Evolutionary conservation across 202 grass and related monocot genomes (phyloP), one percentile per base, ranked within the genome.

Genomic region (Cymbopogon flexuosus): DNA sequence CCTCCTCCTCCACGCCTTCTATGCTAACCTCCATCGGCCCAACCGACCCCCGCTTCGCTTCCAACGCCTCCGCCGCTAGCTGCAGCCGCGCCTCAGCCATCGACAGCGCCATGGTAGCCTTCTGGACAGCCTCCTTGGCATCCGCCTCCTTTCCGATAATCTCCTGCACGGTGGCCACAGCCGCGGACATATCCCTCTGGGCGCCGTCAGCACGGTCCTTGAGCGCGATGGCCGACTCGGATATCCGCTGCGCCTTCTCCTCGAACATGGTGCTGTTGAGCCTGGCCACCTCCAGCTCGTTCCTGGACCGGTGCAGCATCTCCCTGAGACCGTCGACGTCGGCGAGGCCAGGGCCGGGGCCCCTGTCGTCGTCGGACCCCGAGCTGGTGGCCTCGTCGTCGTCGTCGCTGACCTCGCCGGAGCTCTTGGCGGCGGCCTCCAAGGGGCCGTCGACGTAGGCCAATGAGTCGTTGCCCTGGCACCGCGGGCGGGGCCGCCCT

Each of bases 261-360:
- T 99, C 96, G n/a, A 95, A 99, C 90, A 93, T 88, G 45, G 90
- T 91, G 76, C 96, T 95, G 85, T 93, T 99, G 52, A 93, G 72
- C 73, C 72, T 65, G 15, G 90, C 92, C 31, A 87, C 92, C 61
- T 95, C 88, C 73, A 99, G 88, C 66, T 95, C 92, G 76, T 90
- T 93, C 10, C 62, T 72, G 34, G 80, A 76, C 40, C 66, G 84
- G 5, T 88, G 83, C 15, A 99, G 85, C 61, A 88, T 33, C 21
- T 99, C 96, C 8, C 83, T 52, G 51, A 99, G 80, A 18, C 27
- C 60, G 34, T 93, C 88, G 6, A 90, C 45, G 0, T 93, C 78
- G 2, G 45, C 43, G 11, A 12, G 37, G 42, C 42, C 41, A 7
- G 36, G 36, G 36, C 6, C 36, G 41, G 42, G 42, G 13, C 40